phyloP scores from a whole-genome alignment of 78 protist species.

The Speleostelium caveatum region DNA sequence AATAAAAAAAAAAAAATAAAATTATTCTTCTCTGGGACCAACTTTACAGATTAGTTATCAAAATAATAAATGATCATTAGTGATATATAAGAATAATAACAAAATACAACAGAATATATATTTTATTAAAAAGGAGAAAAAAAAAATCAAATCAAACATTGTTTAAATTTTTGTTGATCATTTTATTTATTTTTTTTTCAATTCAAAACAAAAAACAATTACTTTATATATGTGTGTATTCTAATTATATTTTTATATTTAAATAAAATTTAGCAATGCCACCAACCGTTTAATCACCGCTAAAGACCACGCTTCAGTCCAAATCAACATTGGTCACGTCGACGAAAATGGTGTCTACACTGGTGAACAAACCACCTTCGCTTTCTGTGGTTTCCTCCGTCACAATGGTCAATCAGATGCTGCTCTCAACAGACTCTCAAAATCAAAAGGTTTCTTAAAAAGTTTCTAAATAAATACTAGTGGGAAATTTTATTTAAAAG shows the following conservation, averaged over 20 bases:
- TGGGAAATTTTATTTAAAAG: background rate
- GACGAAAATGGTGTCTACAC: conserved; percentile 90
- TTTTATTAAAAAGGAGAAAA: background rate
- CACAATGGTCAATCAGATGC: conserved; percentile 87
- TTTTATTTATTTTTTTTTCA: background rate
- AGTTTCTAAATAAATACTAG: conserved; percentile 29
- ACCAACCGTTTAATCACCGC: conserved; percentile 92
- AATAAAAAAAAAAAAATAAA: no score
- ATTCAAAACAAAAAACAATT: no score
- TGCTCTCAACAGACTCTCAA: conserved; percentile 87
- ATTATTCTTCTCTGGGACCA: no score
- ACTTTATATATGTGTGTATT: no score
- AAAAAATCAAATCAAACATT: background rate
- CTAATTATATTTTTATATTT: no score
- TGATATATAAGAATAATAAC: background rate
- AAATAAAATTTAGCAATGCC: conserved; percentile 90
- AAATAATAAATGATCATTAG: no score
- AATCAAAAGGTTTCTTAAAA: conserved; percentile 83
- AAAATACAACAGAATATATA: background rate
- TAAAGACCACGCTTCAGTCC: conserved; percentile 96
- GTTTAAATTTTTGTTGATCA: no score
- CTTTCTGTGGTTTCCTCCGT: conserved; percentile 91
- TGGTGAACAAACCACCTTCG: conserved; percentile 85
- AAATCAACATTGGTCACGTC: conserved; percentile 96
- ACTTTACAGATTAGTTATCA: no score